Percentiles rank a stretch among this genome's conserved stretches.
These are phyloP conservation scores for Cladophialophora carrionii DNA, from an alignment of 2,329 filamentous ascomycete genomes.

Conservation along the genomic window DNA sequence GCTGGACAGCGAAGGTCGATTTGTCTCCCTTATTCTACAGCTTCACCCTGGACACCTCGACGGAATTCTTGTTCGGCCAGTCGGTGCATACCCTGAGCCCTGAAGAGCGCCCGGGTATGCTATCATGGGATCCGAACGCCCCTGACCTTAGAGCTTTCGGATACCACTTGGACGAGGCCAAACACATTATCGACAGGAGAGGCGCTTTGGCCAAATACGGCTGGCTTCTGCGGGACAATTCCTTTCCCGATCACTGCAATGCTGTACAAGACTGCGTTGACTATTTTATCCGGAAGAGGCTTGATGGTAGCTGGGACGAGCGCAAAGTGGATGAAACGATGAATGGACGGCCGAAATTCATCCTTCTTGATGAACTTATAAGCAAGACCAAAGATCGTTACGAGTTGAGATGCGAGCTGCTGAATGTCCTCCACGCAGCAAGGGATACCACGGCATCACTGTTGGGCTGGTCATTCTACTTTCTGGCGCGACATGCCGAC, in stretches of 20 bases:
- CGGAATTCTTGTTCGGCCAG: constrained; percentile 36
- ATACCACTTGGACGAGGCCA: constrained; percentile 22
- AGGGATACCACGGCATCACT: constrained; percentile 45
- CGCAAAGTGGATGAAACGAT: constrained; percentile 41
- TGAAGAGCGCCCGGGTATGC: constrained; percentile 34
- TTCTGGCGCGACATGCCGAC: constrained; percentile 39
- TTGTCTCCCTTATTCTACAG: constrained; percentile 79
- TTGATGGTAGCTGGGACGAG: constrained; percentile 38
- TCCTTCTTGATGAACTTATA: constrained; percentile 31
- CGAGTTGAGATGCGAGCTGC: constrained; percentile 39
- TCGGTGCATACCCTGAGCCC: constrained; percentile 27
- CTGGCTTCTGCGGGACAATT: constrained; percentile 45
- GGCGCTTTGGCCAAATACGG: constrained; percentile 42
- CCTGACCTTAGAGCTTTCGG: constrained; percentile 22
- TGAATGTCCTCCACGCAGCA: constrained; percentile 44
- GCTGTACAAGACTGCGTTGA: constrained; percentile 54
- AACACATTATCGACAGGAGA: constrained; percentile 30
- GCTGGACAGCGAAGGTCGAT: constrained; percentile 59
- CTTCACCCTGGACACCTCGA: constrained; percentile 57
- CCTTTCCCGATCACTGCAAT: constrained; percentile 46
- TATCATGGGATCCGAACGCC: constrained; percentile 4
- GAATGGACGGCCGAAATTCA: constrained; percentile 24
- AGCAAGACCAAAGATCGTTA: constrained; percentile 34
- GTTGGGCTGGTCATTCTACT: constrained; percentile 42
- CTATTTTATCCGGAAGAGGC: constrained; percentile 51